Evolutionary conservation across 2,329 filamentous ascomycete genomes (phyloP).

Genomic region (Teratosphaeria pseudoeucalypti): DNA sequence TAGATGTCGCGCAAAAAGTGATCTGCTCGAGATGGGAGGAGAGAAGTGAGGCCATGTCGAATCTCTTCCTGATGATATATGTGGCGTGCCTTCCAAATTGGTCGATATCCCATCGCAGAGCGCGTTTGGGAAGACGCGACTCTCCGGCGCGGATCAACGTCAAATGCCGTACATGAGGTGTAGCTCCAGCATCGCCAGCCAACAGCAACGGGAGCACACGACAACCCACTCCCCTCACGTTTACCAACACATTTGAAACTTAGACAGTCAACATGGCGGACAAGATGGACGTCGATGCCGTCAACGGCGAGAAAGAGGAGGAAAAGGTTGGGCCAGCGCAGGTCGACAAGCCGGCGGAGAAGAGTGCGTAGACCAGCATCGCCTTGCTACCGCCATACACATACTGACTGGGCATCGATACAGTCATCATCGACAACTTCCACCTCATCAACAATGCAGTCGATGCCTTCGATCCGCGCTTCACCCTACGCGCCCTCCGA

Average conservation of each 20-base stretch:
- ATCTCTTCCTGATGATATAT: neutral
- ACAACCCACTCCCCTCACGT: neutral
- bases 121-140: neutral
- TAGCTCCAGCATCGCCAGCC: neutral
- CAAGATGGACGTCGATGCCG: constrained; percentile 36
- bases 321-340: constrained; percentile 29
- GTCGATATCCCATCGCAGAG: neutral
- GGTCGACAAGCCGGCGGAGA: constrained; percentile 19
- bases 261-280: constrained; percentile 32
- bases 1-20: constrained; percentile 38
- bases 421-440: constrained; percentile 95
- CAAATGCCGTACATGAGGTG: neutral
- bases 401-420: neutral
- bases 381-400: neutral
- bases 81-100: neutral
- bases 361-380: constrained; percentile 16
- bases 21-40: constrained; percentile 42
- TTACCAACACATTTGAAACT: constrained; percentile 4
- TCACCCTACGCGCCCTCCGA: constrained; percentile 84
- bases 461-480: constrained; percentile 84
- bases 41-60: constrained; percentile 28
- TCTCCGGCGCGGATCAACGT: neutral
- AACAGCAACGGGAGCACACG: constrained; percentile 1
- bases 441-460: constrained; percentile 85
- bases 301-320: constrained; percentile 30